Conservation (phyloP, 2,329 filamentous ascomycete genomes). For the Colletotrichum camelliae region DNA sequence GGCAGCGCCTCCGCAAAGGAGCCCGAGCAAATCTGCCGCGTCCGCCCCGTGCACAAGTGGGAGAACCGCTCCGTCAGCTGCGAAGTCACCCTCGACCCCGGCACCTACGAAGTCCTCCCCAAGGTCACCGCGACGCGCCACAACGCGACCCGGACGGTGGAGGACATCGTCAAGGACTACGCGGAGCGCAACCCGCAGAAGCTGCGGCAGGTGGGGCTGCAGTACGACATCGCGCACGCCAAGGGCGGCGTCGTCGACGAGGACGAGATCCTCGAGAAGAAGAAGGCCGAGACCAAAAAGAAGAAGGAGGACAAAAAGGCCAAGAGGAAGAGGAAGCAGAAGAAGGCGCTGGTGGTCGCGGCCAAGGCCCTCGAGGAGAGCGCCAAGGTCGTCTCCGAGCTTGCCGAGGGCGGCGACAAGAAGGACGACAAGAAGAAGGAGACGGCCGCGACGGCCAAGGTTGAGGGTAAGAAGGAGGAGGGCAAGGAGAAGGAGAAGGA, state of each 20-base stretch:
- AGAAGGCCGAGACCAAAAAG: slow-evolving; percentile 29
- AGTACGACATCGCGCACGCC: slow-evolving; percentile 66
- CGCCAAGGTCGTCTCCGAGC: slow-evolving; percentile 21
- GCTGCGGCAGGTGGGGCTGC: slow-evolving; percentile 62
- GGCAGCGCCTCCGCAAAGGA: neutral
- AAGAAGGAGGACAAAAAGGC: slow-evolving; percentile 31
- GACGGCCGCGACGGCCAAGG: slow-evolving; percentile 5
- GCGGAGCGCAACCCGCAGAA: slow-evolving; percentile 63
- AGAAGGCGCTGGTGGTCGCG: slow-evolving; percentile 5
- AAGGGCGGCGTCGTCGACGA: slow-evolving; percentile 60
- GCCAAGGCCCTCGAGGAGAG: slow-evolving; percentile 23
- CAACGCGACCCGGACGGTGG: slow-evolving; percentile 48
- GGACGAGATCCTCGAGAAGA: slow-evolving; percentile 40
- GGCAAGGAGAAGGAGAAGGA: slow-evolving; percentile 24
- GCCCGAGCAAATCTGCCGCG: slow-evolving; percentile 37
- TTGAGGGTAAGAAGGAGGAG: slow-evolving; percentile 23
- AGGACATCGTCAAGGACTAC: slow-evolving; percentile 61
- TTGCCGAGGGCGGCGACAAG: slow-evolving; percentile 6
- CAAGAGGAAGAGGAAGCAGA: slow-evolving; percentile 26
- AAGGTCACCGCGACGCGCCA: slow-evolving; percentile 65
- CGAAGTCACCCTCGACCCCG: slow-evolving; percentile 74
- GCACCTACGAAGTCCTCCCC: slow-evolving; percentile 71
- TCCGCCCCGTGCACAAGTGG: slow-evolving; percentile 36
- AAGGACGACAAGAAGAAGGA: slow-evolving; percentile 13
- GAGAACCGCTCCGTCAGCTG: slow-evolving; percentile 71